Percentiles rank a stretch among this genome's conserved stretches.
phyloP scores from a whole-genome alignment of 106 monocot genomes.

The Narthecium ossifragum region DNA sequence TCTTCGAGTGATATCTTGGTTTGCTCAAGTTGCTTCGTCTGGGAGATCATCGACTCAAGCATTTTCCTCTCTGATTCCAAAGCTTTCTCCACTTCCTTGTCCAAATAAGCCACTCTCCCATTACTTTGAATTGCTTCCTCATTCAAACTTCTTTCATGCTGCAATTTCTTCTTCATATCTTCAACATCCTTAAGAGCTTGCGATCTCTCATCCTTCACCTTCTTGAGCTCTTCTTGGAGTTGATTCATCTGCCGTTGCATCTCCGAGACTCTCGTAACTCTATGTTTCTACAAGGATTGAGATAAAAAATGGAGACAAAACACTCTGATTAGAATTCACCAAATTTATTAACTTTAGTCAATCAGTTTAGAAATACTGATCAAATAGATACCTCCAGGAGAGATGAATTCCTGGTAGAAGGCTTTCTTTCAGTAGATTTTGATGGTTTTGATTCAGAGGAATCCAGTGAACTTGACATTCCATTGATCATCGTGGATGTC shows the following conservation, averaged over 20 bases:
- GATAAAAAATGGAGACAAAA: no score
- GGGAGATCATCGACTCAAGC: slow-evolving; percentile 66
- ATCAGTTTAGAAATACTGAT: no score
- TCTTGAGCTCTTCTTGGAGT: slow-evolving; percentile 25
- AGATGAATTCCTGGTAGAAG: no score
- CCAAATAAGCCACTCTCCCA: slow-evolving; percentile 14
- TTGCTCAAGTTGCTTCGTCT: slow-evolving; percentile 71
- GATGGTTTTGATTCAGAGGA: no score
- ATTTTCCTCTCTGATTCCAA: slow-evolving; percentile 72
- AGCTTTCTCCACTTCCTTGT: slow-evolving; percentile 25
- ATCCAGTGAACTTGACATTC: no score
- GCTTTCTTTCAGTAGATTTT: no score
- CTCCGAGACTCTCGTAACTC: slow-evolving; percentile 6
- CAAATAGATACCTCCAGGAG: no score
- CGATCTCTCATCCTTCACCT: slow-evolving; percentile 12
- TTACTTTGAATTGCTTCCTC: background rate
- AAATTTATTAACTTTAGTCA: no score
- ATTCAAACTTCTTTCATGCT: slow-evolving; percentile 1
- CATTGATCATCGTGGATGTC: no score
- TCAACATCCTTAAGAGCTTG: slow-evolving; percentile 18
- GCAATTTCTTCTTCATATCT: slow-evolving; percentile 6
- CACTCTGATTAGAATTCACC: no score
- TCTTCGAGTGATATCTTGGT: slow-evolving; percentile 82
- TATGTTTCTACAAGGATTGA: no score
- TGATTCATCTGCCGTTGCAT: slow-evolving; percentile 16